These are phyloP conservation scores for Phytophthora citrophthora DNA, from an alignment of 352 stramenopile species.

Conservation along the genomic window DNA sequence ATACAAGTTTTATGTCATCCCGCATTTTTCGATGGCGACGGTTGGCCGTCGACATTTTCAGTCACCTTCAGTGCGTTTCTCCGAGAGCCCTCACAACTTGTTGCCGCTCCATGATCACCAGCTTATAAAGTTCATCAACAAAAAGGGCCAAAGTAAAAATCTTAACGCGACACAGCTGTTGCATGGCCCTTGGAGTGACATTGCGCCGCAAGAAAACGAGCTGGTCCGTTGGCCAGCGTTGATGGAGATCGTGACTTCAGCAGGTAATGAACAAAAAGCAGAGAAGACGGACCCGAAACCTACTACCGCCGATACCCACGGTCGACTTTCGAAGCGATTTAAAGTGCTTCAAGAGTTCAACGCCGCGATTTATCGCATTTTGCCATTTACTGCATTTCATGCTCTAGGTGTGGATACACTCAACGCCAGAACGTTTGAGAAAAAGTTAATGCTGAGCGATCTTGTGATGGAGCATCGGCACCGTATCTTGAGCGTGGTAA, in stretches of 20 bases:
- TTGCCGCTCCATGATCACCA: constrained; percentile 62
- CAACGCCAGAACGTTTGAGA: not conserved
- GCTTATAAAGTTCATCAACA: constrained; percentile 81
- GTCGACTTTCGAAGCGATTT: constrained; percentile 65
- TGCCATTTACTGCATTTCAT: constrained; percentile 60
- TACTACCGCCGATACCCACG: constrained; percentile 30
- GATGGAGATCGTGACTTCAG: constrained; percentile 58
- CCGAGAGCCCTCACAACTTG: constrained; percentile 19
- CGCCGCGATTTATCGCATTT: constrained; percentile 53
- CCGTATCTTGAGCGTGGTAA: constrained; percentile 79
- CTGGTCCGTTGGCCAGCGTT: constrained; percentile 75
- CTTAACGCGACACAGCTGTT: constrained; percentile 59
- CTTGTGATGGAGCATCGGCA: constrained; percentile 55
- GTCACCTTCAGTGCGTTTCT: constrained; percentile 35
- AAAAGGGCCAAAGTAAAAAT: constrained; percentile 53
- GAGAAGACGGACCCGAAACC: constrained; percentile 10
- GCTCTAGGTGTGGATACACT: constrained; percentile 12
- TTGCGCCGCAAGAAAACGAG: constrained; percentile 64
- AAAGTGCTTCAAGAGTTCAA: constrained; percentile 84
- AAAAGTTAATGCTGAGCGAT: constrained; percentile 35
- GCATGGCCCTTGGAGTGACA: constrained; percentile 60
- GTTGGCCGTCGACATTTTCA: constrained; percentile 62
- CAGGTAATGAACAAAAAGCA: constrained; percentile 6
- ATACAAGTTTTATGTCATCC: constrained; percentile 78
- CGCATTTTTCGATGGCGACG: constrained; percentile 61